Conservation (phyloP, 768 basidiomycete species). For the Psilocybe subaeruginosa region DNA sequence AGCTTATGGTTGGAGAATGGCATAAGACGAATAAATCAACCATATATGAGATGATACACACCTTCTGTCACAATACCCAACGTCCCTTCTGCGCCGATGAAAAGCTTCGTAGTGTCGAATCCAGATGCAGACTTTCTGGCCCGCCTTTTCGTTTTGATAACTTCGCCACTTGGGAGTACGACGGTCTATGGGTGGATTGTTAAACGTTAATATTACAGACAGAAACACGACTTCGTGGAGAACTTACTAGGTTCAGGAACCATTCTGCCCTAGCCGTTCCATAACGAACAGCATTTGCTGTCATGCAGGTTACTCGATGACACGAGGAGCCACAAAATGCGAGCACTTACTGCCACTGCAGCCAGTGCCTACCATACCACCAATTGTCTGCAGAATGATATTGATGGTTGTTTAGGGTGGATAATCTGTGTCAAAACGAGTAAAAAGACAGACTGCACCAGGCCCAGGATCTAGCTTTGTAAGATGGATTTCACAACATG, state of each 20-base stretch:
- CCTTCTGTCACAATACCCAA: conserved; percentile 91
- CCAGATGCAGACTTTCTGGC: conserved; percentile 87
- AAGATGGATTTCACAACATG: not conserved
- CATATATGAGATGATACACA: conserved; percentile 19
- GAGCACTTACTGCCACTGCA: conserved; percentile 73
- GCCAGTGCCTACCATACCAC: conserved; percentile 88
- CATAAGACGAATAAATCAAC: not conserved
- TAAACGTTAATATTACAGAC: no score
- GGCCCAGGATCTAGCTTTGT: conserved; percentile 71
- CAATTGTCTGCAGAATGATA: conserved; percentile 59
- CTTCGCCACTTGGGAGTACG: conserved; percentile 81
- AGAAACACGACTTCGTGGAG: no score
- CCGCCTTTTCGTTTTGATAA: conserved; percentile 83
- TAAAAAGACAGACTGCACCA: conserved; percentile 54
- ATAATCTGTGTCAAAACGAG: not conserved
- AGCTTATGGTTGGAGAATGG: conserved; percentile 41
- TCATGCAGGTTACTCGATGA: not conserved
- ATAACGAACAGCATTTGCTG: conserved; percentile 83
- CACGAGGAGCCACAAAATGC: not conserved
- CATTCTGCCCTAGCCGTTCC: conserved; percentile 89
- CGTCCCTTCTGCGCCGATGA: conserved; percentile 91
- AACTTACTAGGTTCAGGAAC: conserved; percentile 77
- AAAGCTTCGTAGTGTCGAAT: conserved; percentile 85
- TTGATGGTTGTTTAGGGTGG: not conserved
- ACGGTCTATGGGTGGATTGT: conserved; percentile 53